These are phyloP conservation scores for Funneliformis caledonium DNA, from an alignment of 371 early-diverging fungal species.

Conservation along the genomic window DNA sequence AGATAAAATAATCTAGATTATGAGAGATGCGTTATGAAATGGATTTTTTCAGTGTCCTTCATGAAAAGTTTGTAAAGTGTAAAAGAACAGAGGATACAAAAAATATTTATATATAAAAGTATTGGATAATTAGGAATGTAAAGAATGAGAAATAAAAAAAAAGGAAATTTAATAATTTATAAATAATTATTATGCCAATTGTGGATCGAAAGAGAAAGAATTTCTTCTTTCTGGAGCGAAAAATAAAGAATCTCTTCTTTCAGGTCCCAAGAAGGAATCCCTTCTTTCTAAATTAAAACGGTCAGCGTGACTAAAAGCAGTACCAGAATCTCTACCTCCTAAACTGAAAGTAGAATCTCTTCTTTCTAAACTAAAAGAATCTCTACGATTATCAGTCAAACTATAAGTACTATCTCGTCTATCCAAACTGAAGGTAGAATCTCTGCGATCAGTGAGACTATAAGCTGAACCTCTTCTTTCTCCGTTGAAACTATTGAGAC, in stretches of 20 bases:
- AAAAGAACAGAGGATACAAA: slow-evolving; percentile 5
- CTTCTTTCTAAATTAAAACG: slow-evolving; percentile 33
- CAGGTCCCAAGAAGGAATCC: slow-evolving; percentile 24
- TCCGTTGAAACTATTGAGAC: slow-evolving; percentile 23
- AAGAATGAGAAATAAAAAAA: slow-evolving; percentile 8
- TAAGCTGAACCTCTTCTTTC: slow-evolving; percentile 36
- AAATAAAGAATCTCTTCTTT: slow-evolving; percentile 36
- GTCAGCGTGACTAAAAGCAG: slow-evolving; percentile 1
- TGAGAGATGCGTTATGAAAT: slow-evolving; percentile 5
- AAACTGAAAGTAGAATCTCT: slow-evolving; percentile 38
- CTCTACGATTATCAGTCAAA: slow-evolving; percentile 25
- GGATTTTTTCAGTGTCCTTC: slow-evolving; percentile 34
- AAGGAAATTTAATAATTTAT: not conserved
- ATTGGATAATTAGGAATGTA: not conserved
- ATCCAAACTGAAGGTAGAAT: slow-evolving; percentile 37
- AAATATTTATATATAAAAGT: not conserved
- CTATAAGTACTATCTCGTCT: slow-evolving; percentile 33
- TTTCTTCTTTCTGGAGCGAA: slow-evolving; percentile 22
- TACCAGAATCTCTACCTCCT: slow-evolving; percentile 21
- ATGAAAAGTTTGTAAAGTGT: slow-evolving; percentile 20
- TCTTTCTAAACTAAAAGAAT: slow-evolving; percentile 38
- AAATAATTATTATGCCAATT: slow-evolving; percentile 34
- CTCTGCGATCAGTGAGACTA: slow-evolving; percentile 24
- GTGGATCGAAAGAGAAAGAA: slow-evolving; percentile 39
- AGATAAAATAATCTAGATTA: slow-evolving; percentile 2